Conservation (phyloP, 345 rosid genomes). For the Gynandropsis gynandra region DNA sequence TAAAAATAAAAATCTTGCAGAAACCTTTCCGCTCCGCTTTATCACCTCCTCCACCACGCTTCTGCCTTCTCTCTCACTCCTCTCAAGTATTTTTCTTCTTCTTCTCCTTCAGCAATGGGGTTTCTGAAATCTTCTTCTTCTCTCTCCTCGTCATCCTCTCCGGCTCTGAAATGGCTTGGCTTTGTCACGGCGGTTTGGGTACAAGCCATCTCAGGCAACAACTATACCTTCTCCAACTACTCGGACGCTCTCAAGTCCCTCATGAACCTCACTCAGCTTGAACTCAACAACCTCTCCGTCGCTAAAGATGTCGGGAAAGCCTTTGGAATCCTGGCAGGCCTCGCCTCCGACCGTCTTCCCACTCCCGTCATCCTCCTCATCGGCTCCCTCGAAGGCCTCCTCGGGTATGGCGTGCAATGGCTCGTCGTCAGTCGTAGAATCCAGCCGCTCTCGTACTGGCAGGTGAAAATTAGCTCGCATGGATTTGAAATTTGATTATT, state of each 20-base stretch:
- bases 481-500: not conserved
- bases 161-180: conserved; percentile 80
- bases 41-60: no score
- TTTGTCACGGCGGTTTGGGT: conserved; percentile 96
- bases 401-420: conserved; percentile 95
- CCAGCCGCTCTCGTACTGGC: conserved; percentile 77
- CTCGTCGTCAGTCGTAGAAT: conserved; percentile 69
- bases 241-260: conserved; percentile 77
- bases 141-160: conserved; percentile 5
- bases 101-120: conserved; percentile 15
- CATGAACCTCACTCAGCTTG: conserved; percentile 74
- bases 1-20: no score
- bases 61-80: no score
- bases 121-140: conserved; percentile 16
- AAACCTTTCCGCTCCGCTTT: no score
- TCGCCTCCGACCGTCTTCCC: conserved; percentile 73
- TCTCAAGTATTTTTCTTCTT: no score
- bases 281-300: conserved; percentile 75
- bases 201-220: conserved; percentile 85
- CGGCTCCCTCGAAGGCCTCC: conserved; percentile 76
- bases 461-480: conserved; percentile 33
- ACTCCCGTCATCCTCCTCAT: conserved; percentile 63
- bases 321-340: conserved; percentile 84
- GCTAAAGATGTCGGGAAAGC: conserved; percentile 96
- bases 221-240: conserved; percentile 88